Percentiles rank a stretch among this genome's conserved stretches.
Evolutionary conservation across 768 basidiomycete genomes (phyloP).

Genomic region (Suillus clintonianus): DNA sequence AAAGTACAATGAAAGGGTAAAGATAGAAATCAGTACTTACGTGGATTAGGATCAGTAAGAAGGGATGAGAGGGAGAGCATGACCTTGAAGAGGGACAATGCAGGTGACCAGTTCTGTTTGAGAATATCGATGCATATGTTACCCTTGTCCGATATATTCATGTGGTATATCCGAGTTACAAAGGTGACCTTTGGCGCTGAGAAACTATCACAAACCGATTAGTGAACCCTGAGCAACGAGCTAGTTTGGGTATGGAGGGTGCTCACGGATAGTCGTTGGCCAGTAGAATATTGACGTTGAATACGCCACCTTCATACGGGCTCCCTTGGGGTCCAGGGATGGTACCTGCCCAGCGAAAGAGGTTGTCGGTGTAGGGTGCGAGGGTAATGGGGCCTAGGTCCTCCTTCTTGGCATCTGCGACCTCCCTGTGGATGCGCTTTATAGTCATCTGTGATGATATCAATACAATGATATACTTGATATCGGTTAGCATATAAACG

Average conservation of each 20-base stretch:
- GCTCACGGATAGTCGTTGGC: constrained; percentile 80
- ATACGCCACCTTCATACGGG: constrained; percentile 79
- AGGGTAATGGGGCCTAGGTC: constrained; percentile 76
- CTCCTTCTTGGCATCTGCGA: constrained; percentile 79
- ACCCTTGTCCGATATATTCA: constrained; percentile 83
- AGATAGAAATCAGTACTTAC: constrained; percentile 45
- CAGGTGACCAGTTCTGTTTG: constrained; percentile 94
- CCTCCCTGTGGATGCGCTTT: constrained; percentile 84
- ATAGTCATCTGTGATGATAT: constrained; percentile 53
- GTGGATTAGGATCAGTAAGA: constrained; percentile 91
- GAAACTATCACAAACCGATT: constrained; percentile 49
- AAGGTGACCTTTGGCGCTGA: constrained; percentile 78
- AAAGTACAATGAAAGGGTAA: neutral
- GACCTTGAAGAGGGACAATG: constrained; percentile 91
- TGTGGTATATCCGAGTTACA: constrained; percentile 82
- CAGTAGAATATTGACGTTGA: constrained; percentile 65
- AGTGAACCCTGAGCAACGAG: constrained; percentile 5
- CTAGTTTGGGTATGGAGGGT: neutral
- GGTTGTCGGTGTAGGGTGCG: constrained; percentile 60
- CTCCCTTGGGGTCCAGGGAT: constrained; percentile 85
- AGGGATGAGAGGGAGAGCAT: constrained; percentile 91
- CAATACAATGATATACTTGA: neutral
- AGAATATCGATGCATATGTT: constrained; percentile 88
- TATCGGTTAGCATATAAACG: constrained; percentile 4
- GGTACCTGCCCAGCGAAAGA: constrained; percentile 74